phyloP scores from a whole-genome alignment of 306 rosid genomes.

The Medicago arabica region DNA sequence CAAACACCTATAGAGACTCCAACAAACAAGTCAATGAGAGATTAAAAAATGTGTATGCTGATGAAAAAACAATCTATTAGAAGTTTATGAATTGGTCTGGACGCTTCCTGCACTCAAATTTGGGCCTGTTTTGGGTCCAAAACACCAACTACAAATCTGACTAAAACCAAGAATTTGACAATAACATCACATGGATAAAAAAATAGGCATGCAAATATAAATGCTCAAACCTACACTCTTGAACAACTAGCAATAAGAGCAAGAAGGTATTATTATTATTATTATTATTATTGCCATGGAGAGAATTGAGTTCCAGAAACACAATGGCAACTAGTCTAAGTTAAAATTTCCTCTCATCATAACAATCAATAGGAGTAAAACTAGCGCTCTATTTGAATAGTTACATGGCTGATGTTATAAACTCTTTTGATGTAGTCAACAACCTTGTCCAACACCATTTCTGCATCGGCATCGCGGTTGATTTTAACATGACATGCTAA shows the following conservation, averaged over 20 bases:
- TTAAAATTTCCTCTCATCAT: slow-evolving; percentile 28
- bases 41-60: neutral
- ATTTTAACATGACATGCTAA: slow-evolving; percentile 83
- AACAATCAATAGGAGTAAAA: slow-evolving; percentile 21
- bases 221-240: slow-evolving; percentile 28
- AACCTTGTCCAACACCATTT: slow-evolving; percentile 70
- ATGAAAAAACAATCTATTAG: neutral
- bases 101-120: neutral
- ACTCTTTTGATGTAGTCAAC: slow-evolving; percentile 70
- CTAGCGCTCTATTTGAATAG: slow-evolving; percentile 79
- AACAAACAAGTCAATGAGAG: neutral
- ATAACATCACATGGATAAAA: slow-evolving; percentile 5
- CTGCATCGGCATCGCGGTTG: slow-evolving; percentile 81
- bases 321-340: slow-evolving; percentile 20
- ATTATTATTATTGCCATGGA: slow-evolving; percentile 15
- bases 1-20: neutral
- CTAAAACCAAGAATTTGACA: neutral
- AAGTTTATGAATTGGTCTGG: neutral
- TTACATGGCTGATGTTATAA: slow-evolving; percentile 78
- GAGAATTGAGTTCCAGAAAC: slow-evolving; percentile 35
- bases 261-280: slow-evolving; percentile 4
- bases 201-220: slow-evolving; percentile 25
- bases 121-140: neutral
- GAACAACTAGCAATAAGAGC: slow-evolving; percentile 25
- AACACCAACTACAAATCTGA: neutral